These are phyloP conservation scores for Boletus sensibilis DNA, from an alignment of 768 basidiomycete species.

Conservation along the genomic window DNA sequence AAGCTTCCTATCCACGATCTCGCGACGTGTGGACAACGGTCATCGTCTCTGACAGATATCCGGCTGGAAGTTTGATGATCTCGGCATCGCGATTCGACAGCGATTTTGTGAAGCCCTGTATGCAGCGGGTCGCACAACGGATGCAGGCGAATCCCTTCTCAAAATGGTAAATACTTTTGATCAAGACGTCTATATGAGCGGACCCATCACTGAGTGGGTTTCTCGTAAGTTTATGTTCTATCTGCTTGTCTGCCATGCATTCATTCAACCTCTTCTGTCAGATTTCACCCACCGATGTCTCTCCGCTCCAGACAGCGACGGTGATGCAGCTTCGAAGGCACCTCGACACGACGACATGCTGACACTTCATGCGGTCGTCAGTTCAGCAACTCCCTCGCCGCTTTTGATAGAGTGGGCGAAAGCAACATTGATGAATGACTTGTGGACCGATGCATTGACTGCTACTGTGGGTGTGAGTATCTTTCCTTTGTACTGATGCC, in stretches of 20 bases:
- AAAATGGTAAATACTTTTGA: not conserved
- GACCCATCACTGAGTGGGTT: not conserved
- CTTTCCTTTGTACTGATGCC: no score
- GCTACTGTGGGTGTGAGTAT: not conserved
- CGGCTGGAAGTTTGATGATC: slow-evolving; percentile 3
- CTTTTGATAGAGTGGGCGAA: not conserved
- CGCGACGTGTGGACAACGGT: not conserved
- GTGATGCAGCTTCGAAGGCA: not conserved
- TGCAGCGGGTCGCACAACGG: not conserved
- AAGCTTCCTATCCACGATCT: not conserved
- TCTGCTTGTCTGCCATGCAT: no score
- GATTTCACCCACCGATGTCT: slow-evolving; percentile 1
- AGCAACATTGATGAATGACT: not conserved
- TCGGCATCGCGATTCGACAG: not conserved
- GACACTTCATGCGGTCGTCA: not conserved
- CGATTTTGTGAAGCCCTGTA: not conserved
- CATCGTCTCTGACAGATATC: not conserved
- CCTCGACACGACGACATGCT: not conserved
- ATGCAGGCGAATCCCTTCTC: not conserved
- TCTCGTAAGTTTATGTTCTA: not conserved
- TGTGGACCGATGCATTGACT: not conserved
- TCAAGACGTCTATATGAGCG: not conserved
- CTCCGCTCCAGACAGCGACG: not conserved
- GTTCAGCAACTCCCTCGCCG: not conserved
- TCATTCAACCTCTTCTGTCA: not conserved